Evolutionary conservation across 768 basidiomycete species (phyloP).

Genomic region (Mycena amicta): DNA sequence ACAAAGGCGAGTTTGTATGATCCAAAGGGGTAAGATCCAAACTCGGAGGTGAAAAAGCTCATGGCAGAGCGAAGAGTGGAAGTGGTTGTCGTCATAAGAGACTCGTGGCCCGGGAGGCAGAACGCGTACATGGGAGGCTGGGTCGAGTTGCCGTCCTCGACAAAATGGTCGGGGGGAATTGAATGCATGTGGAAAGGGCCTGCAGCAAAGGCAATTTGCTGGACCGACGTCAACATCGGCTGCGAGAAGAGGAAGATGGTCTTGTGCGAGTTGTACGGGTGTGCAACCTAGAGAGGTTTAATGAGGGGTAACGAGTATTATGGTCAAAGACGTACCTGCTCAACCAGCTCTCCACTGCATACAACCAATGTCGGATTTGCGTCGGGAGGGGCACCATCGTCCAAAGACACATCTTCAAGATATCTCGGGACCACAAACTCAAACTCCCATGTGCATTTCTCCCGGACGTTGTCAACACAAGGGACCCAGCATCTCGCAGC

Average conservation of each 20-base stretch:
- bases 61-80: slow-evolving; percentile 84
- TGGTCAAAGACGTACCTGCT: slow-evolving; percentile 64
- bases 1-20: slow-evolving; percentile 96
- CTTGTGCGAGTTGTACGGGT: slow-evolving; percentile 92
- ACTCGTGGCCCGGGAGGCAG: slow-evolving; percentile 88
- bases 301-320: slow-evolving; percentile 12
- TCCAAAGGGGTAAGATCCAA: slow-evolving; percentile 93
- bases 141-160: slow-evolving; percentile 63
- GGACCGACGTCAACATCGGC: slow-evolving; percentile 85
- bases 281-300: slow-evolving; percentile 64
- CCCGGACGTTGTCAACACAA: slow-evolving; percentile 92
- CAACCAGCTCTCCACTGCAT: slow-evolving; percentile 92
- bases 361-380: slow-evolving; percentile 82
- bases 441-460: slow-evolving; percentile 98
- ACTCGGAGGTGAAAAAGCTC: slow-evolving; percentile 89
- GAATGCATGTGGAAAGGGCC: slow-evolving; percentile 87
- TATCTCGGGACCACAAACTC: slow-evolving; percentile 91
- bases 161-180: slow-evolving; percentile 61
- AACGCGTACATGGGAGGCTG: slow-evolving; percentile 88
- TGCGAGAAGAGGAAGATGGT: slow-evolving; percentile 94
- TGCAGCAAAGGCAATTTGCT: slow-evolving; percentile 94
- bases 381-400: slow-evolving; percentile 57
- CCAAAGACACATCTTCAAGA: slow-evolving; percentile 61
- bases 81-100: slow-evolving; percentile 67
- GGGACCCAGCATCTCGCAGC: slow-evolving; percentile 99